Base-by-base conservation (phyloP, 768 basidiomycete genomes). In the Pleurotus citrinopileatus region DNA sequence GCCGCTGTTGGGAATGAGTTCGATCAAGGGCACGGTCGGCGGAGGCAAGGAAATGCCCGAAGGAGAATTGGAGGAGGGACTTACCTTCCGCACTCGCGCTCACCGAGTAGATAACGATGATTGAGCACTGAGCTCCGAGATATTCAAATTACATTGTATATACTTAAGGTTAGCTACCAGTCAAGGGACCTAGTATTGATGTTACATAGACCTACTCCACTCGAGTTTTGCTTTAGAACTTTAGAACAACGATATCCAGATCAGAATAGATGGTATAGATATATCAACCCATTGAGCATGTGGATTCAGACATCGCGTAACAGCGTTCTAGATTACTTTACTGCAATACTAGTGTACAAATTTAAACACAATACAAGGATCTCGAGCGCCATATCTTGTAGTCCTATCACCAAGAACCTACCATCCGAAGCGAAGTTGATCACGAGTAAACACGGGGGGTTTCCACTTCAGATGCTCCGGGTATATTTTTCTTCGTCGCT, bases 371-470 rank as follows among this genome's bases (percentile, higher is more conserved):
- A 8, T 56, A 56, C 36, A 26, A 27, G n/a, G n/a, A n/a, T n/a
- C n/a, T n/a, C n/a, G n/a, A n/a, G n/a, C n/a, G n/a, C n/a, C n/a
- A n/a, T n/a, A n/a, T n/a, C n/a, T n/a, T n/a, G n/a, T n/a, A n/a
- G n/a, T n/a, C 29, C 22, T 36, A 45, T n/a, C 26, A 36, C 38
- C 42, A 12, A 44, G 20, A 34, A 20, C 56, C 66, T 74, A 82
- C 66, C 78, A 83, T 23, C 81, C 81, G 62, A 94, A 94, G 55
- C 92, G 83, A 56, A 94, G 74, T 70, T 94, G 91, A 61, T 93
- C 92, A 57, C 91, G 80, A 46, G 90, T 91, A 70, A 96, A 94
- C 42, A 89, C 86, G 13, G 92, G 97, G 53, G 97, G 96, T 68
- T 95, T 97, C 97, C 97, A 99, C 60, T 83, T 80, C 54, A 99